Base-by-base conservation (phyloP, 164 flowering plant species). In the Hamamelis virginiana region DNA sequence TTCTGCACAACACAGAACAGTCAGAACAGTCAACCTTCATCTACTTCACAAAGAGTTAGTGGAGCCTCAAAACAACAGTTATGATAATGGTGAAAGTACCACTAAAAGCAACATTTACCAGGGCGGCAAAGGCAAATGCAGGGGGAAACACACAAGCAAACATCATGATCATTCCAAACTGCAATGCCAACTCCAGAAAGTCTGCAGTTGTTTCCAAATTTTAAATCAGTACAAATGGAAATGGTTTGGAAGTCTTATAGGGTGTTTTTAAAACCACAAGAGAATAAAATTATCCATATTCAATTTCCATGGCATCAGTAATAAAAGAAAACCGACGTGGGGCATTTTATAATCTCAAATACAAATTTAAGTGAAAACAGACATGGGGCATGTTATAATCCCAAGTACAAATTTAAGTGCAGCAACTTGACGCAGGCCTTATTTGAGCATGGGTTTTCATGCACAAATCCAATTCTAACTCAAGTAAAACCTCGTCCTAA, bases 141-240 rank as follows among this genome's bases (percentile, higher is more conserved):
- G 84, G 92, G 25, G 98, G 98, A 71, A 92, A 95, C 59, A 97
- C 98, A 81, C 98, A 89, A 38, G 97, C 97, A 82, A 95, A 95
- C 98, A 95, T 92, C 98, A 95, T 91, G 69, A 92, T 85, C 97
- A 91, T 88, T 68, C 98, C 98, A 80, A 95, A 95, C 74, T 95
- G 97, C 78, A 95, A 76, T 1, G 93, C 88, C 83, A 95, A 69
- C 78, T 89, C 94, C 77, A 95, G 75, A 68, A 87, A 91, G 68
- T 92, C 98, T 94, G 91, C 87, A 80, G 15, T 45, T n/a, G 25
- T 6, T 14, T 52, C 44, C 45, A 13, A 15, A 28, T 21, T 21
- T 57, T 50, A n/a, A 44, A 51, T 68, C 56, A 69, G 46, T 0
- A 44, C 15, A 65, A 26, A 45, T 27, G 19, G 14, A 28, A 12